Evolutionary conservation across 805 yeast species (phyloP).

Genomic region (Yamadazyma insecticola): DNA sequence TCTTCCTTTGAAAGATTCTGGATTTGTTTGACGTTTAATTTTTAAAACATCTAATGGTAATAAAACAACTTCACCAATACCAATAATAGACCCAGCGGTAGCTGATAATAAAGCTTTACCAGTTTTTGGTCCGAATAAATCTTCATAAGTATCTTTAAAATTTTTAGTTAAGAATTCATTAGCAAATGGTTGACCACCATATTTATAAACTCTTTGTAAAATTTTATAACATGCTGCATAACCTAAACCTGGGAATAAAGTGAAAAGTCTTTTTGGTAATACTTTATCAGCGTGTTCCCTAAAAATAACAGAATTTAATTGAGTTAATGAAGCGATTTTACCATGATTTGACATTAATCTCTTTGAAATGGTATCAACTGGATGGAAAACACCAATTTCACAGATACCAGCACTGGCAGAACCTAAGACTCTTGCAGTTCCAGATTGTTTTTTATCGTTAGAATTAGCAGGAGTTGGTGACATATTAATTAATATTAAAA

Average conservation of each 20-base stretch:
- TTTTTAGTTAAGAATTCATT: constrained; percentile 83
- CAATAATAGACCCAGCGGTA: constrained; percentile 94
- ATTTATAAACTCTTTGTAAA: constrained; percentile 95
- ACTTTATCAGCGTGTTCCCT: constrained; percentile 73
- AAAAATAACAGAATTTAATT: constrained; percentile 84
- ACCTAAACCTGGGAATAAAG: constrained; percentile 96
- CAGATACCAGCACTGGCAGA: constrained; percentile 98
- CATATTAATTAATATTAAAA: constrained; percentile 16
- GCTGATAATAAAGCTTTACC: constrained; percentile 98
- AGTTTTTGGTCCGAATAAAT: constrained; percentile 82
- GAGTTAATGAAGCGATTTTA: constrained; percentile 54
- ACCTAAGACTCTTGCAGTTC: constrained; percentile 84
- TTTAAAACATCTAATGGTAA: constrained; percentile 94
- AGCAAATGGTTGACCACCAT: constrained; percentile 99
- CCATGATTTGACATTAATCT: constrained; percentile 85
- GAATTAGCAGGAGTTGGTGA: constrained; percentile 23
- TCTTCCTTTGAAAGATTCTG: constrained; percentile 99
- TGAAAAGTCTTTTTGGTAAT: constrained; percentile 63
- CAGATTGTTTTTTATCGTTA: constrained; percentile 82
- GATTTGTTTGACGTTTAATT: constrained; percentile 98
- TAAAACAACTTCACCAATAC: constrained; percentile 95
- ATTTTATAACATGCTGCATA: constrained; percentile 97
- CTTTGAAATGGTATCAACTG: constrained; percentile 96
- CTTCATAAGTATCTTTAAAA: constrained; percentile 67
- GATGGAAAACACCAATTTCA: constrained; percentile 96